Evolutionary conservation across 164 flowering plant species (phyloP), one percentile per base, ranked within the genome.

Genomic region (Macadamia tetraphylla): DNA sequence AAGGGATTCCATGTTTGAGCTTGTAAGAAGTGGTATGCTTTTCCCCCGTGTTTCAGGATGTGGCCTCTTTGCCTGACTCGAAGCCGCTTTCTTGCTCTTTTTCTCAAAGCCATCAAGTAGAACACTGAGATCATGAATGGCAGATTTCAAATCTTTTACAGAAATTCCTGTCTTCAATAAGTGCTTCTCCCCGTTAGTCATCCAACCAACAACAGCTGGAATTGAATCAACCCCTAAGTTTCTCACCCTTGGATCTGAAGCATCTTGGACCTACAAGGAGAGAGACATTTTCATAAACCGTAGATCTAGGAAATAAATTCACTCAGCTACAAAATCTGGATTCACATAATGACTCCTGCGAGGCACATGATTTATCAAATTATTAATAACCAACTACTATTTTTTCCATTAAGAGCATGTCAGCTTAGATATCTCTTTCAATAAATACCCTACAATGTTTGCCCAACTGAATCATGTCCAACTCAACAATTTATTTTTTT

Each of bases 201-300:
- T 79, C 93, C 91, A 87, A 64, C 98, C 97, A 71, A 94, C 85
- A 32, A 94, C 68, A 62, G 97, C 93, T 60, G 97, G 97, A 74
- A 91, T 88, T 51, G 87, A 86, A 80, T 81, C 83, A 23, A 89
- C 85, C 14, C 88, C 96, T 40, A 91, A 65, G 58, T 68, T 81
- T 73, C 78, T 85, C 65, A 87, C 79, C 46, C 58, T 15, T n/a
- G 87, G 79, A 75, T 89, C 86, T 66, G 91, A 81, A 75, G 71
- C 80, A 77, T 86, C 93, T 65, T 57, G 81, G 49, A 87, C 92
- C 98, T 94, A 67, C 73, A 75, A 6, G 55, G 62, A 69, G 62
- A 67, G 18, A 32, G 64, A 48, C 30, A 60, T 9, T 12, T 12
- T 17, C 12, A 18, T 59, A 69, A 57, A 43, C 4, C 30, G 23